Conservation (phyloP, 177 flowering plant genomes). For the Telopea speciosissima region DNA sequence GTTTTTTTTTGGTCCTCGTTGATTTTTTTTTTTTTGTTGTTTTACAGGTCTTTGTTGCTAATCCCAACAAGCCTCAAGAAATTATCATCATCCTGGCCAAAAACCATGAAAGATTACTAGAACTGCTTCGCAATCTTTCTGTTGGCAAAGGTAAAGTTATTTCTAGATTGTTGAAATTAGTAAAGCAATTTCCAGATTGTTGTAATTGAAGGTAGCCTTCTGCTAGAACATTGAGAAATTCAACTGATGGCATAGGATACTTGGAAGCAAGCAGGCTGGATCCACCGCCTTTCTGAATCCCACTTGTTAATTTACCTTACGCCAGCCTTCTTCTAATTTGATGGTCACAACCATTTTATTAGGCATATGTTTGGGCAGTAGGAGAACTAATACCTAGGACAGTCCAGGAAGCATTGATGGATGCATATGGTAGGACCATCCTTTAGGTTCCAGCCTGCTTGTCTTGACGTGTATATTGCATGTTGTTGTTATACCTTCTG, state of each 20-base stretch:
- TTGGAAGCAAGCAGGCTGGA: background rate
- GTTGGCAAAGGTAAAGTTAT: constrained; percentile 56
- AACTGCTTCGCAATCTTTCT: constrained; percentile 60
- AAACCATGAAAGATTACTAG: constrained; percentile 64
- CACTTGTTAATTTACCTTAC: background rate
- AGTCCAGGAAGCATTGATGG: background rate
- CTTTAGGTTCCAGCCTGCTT: background rate
- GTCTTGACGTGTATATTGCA: background rate
- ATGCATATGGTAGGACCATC: background rate
- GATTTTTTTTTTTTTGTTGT: background rate
- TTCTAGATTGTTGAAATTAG: constrained; percentile 13
- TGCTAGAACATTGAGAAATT: background rate
- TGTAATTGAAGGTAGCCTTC: background rate
- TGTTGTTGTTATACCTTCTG: background rate
- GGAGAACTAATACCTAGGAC: background rate
- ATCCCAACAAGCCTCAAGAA: constrained; percentile 87
- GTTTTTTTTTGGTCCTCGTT: background rate
- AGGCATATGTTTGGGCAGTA: background rate
- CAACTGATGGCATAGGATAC: background rate
- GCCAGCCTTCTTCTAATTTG: background rate
- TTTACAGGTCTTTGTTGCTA: constrained; percentile 90
- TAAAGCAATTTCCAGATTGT: constrained; percentile 10
- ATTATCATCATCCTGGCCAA: constrained; percentile 65
- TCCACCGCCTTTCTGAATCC: background rate
- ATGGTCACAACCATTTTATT: background rate